Base-by-base conservation (phyloP, 345 rosid species). In the Abelmoschus esculentus region DNA sequence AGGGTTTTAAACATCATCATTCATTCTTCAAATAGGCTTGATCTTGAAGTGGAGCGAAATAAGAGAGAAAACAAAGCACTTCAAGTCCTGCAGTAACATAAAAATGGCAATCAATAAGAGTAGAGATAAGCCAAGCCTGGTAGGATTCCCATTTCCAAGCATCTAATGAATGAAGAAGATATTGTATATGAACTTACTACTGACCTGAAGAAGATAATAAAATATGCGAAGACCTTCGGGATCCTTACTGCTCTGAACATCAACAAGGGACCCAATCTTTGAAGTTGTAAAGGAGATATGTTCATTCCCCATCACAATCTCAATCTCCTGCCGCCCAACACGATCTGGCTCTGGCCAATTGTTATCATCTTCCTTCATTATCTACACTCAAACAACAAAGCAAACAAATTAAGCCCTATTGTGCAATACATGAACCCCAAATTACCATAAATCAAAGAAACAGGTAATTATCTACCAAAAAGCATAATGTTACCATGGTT, bases 291-390 rank as follows among this genome's bases (percentile, higher is more conserved):
- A 95, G 56, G 93, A 95, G 68, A 95, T 95, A 67, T 95, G 99
- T 75, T 95, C 97, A 70, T 95, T 90, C 28, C 96, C 98, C 96
- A 95, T 87, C 49, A 95, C 96, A 70, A 95, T 89, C 85, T 95
- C 99, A 61, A 93, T 90, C 85, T 93, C 98, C 77, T 93, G 98
- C 74, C 89, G 72, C 19, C 98, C 98, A 57, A 93, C 89, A 49
- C 98, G 90, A 76, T 95, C 98, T 61, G 99, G 99, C 72, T 91
- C 96, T 6, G 99, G 99, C 99, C 99, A 95, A 69, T 88, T 91
- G 70, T 78, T 84, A 80, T 95, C 99, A 78, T 95, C 96, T 88
- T 95, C 99, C 89, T 91, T 91, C 98, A 95, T 84, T 19, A 95
- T 91, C 99, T 95, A 70, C 29, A 29, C 3, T 38, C 44, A 50